Evolutionary conservation across 768 basidiomycete genomes (phyloP).

Genomic region (Coprinopsis cinerea): DNA sequence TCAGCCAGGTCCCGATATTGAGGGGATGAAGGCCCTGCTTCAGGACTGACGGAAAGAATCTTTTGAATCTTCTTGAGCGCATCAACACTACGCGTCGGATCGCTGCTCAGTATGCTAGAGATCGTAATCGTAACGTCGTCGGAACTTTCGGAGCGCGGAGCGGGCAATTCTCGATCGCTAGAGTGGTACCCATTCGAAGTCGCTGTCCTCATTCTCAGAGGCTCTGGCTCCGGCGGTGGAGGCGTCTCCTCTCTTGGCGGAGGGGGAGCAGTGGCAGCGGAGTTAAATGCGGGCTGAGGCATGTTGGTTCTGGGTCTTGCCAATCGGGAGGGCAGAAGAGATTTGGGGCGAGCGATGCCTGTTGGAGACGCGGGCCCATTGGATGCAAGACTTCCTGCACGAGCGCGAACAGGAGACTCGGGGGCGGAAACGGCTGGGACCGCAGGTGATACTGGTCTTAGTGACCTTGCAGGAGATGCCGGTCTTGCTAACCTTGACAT

Average conservation of each 20-base stretch:
- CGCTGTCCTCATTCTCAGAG: constrained; percentile 1
- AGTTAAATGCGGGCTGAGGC: constrained; percentile 17
- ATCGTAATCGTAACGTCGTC: constrained; percentile 78
- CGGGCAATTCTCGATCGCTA: constrained; percentile 21
- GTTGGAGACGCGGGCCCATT: constrained; percentile 37
- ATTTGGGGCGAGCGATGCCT: constrained; percentile 52
- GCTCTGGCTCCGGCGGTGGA: constrained; percentile 8
- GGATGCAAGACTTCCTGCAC: constrained; percentile 19
- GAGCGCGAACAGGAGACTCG: constrained; percentile 36
- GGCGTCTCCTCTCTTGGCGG: constrained; percentile 23
- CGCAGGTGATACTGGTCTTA: constrained; percentile 39
- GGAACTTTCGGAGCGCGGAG: constrained; percentile 26
- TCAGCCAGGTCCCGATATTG: constrained; percentile 76
- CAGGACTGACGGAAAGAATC: constrained; percentile 71
- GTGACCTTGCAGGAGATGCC: constrained; percentile 39
- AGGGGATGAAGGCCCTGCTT: constrained; percentile 60
- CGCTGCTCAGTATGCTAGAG: constrained; percentile 84
- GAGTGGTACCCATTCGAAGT: constrained; percentile 6
- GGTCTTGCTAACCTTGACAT: constrained; percentile 35
- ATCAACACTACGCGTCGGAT: constrained; percentile 82
- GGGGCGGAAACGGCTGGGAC: constrained; percentile 28
- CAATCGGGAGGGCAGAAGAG: constrained; percentile 68
- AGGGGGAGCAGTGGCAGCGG: background rate
- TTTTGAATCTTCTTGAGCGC: constrained; percentile 91
- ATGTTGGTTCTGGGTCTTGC: constrained; percentile 57